Evolutionary conservation across 2,329 filamentous ascomycete species (phyloP).

Genomic region (Botrytis elliptica): DNA sequence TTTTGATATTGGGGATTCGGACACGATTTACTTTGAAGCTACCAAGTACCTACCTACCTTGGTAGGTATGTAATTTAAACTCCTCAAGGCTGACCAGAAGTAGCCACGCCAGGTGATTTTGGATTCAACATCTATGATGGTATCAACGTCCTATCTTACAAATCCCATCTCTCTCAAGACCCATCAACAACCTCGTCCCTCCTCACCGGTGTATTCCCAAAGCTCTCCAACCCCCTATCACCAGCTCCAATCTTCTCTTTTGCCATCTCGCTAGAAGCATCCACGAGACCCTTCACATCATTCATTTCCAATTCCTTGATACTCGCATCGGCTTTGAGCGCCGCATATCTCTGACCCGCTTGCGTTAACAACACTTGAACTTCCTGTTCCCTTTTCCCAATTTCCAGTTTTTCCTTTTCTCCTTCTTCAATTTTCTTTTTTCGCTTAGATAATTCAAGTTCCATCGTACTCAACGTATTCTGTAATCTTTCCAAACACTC

Average conservation of each 20-base stretch:
- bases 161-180: background rate
- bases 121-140: background rate
- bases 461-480: constrained; percentile 60
- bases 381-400: constrained; percentile 69
- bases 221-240: constrained; percentile 42
- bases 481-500: constrained; percentile 65
- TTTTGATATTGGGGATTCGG: background rate
- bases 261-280: constrained; percentile 21
- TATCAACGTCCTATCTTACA: background rate
- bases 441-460: constrained; percentile 59
- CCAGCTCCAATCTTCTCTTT: constrained; percentile 19
- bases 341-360: constrained; percentile 70
- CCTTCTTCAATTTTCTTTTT: constrained; percentile 64
- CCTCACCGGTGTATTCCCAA: constrained; percentile 41
- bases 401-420: constrained; percentile 64
- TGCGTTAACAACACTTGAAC: constrained; percentile 80
- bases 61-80: background rate
- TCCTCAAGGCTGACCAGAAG: background rate
- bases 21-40: background rate
- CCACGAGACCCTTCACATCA: constrained; percentile 28
- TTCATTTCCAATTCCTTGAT: constrained; percentile 33
- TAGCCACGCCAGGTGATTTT: background rate
- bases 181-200: constrained; percentile 36
- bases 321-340: constrained; percentile 48
- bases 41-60: too few relatives aligned